These are phyloP conservation scores for Nicotiana paniculata DNA, from an alignment of 257 asterid genomes.

Conservation along the genomic window DNA sequence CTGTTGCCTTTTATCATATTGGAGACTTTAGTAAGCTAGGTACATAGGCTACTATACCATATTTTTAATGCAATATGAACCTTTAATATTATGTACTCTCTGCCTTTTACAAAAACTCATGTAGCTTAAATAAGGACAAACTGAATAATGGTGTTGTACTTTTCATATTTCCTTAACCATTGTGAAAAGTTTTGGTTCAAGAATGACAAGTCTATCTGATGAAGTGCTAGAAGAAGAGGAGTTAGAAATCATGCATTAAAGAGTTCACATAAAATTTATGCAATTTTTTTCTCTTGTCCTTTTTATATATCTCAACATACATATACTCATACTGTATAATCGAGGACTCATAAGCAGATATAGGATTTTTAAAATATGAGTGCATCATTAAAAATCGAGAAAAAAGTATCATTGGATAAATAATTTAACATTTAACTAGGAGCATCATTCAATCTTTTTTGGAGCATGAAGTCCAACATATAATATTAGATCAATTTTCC, in stretches of 20 bases:
- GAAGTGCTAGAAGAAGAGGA: not conserved
- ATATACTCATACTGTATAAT: not conserved
- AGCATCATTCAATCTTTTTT: no score
- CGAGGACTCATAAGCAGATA: no score
- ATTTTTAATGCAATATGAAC: not conserved
- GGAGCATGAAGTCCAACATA: no score
- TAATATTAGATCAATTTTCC: no score
- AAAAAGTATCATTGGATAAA: no score
- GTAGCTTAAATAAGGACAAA: conserved; percentile 3
- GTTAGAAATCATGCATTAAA: not conserved
- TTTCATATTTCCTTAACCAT: not conserved
- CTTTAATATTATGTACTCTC: not conserved
- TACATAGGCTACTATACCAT: not conserved
- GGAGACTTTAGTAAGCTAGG: not conserved
- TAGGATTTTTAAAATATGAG: no score
- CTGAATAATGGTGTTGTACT: not conserved
- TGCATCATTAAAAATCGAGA: no score
- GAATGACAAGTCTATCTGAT: not conserved
- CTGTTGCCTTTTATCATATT: not conserved
- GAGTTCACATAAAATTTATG: not conserved
- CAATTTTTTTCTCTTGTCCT: not conserved
- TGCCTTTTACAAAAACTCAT: not conserved
- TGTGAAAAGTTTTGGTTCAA: not conserved
- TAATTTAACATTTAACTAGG: no score
- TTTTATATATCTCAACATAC: not conserved